Percentiles rank a stretch among this genome's conserved stretches.
These are phyloP conservation scores for Malassezia equina DNA, from an alignment of 1,284 basidiomycete genomes.

Conservation along the genomic window DNA sequence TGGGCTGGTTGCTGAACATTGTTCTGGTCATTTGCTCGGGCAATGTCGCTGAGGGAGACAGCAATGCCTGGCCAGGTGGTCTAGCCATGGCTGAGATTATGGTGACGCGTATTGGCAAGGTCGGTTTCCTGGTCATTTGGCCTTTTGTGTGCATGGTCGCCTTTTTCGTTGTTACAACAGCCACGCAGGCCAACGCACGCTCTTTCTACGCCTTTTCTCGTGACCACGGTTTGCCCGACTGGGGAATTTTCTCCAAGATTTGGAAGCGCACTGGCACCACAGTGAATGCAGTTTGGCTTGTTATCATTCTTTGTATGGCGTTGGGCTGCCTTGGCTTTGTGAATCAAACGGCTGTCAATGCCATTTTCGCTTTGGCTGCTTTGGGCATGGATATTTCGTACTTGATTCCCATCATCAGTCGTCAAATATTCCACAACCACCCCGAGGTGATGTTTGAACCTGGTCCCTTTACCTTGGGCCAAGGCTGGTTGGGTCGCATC, in stretches of 20 bases:
- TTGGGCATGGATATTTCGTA: conserved; percentile 66
- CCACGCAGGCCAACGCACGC: conserved; percentile 74
- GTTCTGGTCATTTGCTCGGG: conserved; percentile 67
- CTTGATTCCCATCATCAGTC: conserved; percentile 49
- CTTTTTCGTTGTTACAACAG: conserved; percentile 50
- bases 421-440: conserved; percentile 64
- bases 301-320: conserved; percentile 53
- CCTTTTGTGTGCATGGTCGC: conserved; percentile 44
- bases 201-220: conserved; percentile 83
- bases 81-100: conserved; percentile 45
- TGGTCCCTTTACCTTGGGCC: conserved; percentile 77
- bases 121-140: conserved; percentile 60
- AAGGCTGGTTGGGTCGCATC: conserved; percentile 59
- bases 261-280: conserved; percentile 59
- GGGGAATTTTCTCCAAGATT: conserved; percentile 65
- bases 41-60: conserved; percentile 27
- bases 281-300: conserved; percentile 69
- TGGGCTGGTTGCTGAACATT: conserved; percentile 48
- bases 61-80: conserved; percentile 35
- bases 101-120: conserved; percentile 31
- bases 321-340: conserved; percentile 37
- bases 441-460: conserved; percentile 72
- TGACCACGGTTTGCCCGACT: conserved; percentile 70
- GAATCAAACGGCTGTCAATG: conserved; percentile 31
- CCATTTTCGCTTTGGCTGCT: conserved; percentile 54